phyloP scores from a whole-genome alignment of 805 yeast genomes.

The Starmerella etchellsii region DNA sequence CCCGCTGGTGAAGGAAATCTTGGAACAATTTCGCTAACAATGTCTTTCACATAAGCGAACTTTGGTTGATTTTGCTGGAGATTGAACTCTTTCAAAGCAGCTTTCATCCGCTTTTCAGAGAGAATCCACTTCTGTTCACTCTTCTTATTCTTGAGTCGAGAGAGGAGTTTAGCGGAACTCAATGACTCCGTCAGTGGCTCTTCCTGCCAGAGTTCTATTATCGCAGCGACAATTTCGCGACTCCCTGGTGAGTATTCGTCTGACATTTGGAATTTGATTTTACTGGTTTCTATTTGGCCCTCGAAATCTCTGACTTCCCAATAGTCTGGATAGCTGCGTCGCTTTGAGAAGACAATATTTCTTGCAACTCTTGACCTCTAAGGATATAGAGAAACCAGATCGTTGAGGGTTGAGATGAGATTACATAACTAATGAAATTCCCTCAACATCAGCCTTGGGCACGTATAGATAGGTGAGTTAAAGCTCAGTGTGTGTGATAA shows the following conservation, averaged over 20 bases:
- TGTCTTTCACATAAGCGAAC: constrained; percentile 42
- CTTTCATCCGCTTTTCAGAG: constrained; percentile 43
- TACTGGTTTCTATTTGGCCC: no score
- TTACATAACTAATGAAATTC: no score
- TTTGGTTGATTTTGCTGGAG: constrained; percentile 34
- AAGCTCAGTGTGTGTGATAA: no score
- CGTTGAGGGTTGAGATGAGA: no score
- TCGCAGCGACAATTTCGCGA: constrained; percentile 45
- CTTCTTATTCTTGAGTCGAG: constrained; percentile 37
- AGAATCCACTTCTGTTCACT: constrained; percentile 44
- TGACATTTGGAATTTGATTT: constrained; percentile 1
- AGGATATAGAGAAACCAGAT: no score
- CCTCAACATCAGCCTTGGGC: no score
- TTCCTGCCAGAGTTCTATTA: constrained; percentile 53
- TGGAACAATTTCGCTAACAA: constrained; percentile 40
- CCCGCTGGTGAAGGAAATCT: constrained; percentile 28
- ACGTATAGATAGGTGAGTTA: no score
- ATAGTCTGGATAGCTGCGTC: no score
- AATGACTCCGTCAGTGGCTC: constrained; percentile 51
- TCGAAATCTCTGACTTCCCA: no score
- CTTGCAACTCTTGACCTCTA: no score
- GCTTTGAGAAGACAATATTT: no score
- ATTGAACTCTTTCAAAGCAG: constrained; percentile 44
- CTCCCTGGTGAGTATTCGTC: constrained; percentile 37
- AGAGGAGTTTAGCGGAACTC: constrained; percentile 42